Percentiles rank a stretch among this genome's conserved stretches.
Conservation (phyloP, 2,329 filamentous ascomycete species). For the Colletotrichum cordylinicola region DNA sequence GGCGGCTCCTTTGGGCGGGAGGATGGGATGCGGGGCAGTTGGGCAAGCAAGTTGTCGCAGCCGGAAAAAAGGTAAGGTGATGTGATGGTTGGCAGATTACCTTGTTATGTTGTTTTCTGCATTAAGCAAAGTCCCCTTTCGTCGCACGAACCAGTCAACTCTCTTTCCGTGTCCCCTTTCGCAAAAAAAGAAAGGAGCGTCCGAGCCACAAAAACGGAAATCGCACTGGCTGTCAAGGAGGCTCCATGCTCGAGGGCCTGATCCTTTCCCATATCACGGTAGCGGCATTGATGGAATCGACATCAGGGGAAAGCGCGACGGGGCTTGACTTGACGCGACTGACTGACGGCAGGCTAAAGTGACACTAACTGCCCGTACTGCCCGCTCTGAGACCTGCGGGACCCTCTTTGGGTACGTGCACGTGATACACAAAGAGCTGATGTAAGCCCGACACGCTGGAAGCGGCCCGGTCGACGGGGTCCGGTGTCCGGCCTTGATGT, state of each 20-base stretch:
- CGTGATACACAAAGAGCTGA: not conserved
- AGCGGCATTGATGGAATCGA: not conserved
- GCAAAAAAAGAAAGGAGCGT: not conserved
- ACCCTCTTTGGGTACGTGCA: not conserved
- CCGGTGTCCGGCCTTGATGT: not conserved
- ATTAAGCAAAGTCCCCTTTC: not conserved
- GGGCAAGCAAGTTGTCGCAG: not conserved
- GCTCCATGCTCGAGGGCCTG: conserved; percentile 14
- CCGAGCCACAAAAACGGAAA: conserved; percentile 14
- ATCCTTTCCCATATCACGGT: conserved; percentile 3
- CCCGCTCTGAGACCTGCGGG: not conserved
- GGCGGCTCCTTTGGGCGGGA: not conserved
- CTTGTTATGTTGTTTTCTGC: not conserved
- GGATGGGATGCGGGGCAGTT: not conserved
- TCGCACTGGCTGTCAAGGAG: conserved; percentile 5
- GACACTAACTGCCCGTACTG: conserved; percentile 1
- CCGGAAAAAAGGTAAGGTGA: not conserved
- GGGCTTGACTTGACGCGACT: conserved; percentile 4
- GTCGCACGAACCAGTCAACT: not conserved
- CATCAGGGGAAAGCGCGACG: conserved; percentile 2
- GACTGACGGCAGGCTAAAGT: not conserved
- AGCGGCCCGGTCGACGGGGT: not conserved
- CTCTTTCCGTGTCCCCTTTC: not conserved
- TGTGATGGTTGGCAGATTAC: not conserved
- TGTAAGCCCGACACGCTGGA: not conserved